Conservation (phyloP, 129 eudicot genomes). For the Flaveria brownii region DNA sequence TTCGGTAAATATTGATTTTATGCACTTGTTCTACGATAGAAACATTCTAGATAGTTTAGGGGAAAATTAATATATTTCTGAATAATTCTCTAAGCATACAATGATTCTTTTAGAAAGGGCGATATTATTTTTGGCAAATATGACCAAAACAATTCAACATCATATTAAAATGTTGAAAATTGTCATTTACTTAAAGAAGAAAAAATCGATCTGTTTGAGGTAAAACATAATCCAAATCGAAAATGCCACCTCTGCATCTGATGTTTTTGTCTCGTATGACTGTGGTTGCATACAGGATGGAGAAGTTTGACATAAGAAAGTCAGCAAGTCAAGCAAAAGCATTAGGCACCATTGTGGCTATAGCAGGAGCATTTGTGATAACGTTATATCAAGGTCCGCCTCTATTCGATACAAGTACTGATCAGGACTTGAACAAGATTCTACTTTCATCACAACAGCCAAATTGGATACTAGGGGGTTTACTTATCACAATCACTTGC, state of each 20-base stretch:
- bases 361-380: slow-evolving; percentile 53
- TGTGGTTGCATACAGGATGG: slow-evolving; percentile 35
- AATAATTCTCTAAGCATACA: not conserved
- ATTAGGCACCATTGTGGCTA: slow-evolving; percentile 48
- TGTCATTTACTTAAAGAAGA: not conserved
- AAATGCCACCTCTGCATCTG: not conserved
- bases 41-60: not conserved
- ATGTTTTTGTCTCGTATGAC: not conserved
- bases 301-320: slow-evolving; percentile 41
- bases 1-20: slow-evolving; percentile 36
- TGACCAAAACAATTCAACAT: not conserved
- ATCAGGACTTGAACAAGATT: slow-evolving; percentile 26
- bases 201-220: not conserved
- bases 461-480: slow-evolving; percentile 59
- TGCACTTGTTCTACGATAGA: not conserved
- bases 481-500: slow-evolving; percentile 44
- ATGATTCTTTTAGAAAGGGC: not conserved
- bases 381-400: slow-evolving; percentile 49
- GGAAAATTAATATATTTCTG: not conserved
- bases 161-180: not conserved
- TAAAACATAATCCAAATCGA: not conserved
- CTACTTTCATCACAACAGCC: slow-evolving; percentile 40
- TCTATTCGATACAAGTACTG: slow-evolving; percentile 18
- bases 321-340: slow-evolving; percentile 54
- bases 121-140: not conserved